Conservation (phyloP, 2,329 filamentous ascomycete species). For the Epichloe aotearoae region DNA sequence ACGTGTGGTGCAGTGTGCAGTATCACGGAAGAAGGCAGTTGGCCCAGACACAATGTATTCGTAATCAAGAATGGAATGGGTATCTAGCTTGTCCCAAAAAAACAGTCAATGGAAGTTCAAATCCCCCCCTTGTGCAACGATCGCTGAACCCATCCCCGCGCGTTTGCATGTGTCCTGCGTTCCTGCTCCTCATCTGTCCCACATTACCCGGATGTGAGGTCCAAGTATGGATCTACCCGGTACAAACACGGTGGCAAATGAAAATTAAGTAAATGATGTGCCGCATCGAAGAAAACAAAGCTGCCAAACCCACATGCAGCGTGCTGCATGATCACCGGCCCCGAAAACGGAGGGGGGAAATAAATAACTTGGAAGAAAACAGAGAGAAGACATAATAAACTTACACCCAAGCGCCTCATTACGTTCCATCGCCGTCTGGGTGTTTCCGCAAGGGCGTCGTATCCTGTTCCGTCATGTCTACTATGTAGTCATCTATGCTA, state of each 20-base stretch:
- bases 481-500: constrained; percentile 2
- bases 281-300: neutral
- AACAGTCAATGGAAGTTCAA: neutral
- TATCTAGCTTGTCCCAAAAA: neutral
- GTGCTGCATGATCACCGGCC: neutral
- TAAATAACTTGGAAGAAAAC: neutral
- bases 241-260: neutral
- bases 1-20: neutral
- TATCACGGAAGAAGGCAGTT: neutral
- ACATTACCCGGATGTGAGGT: neutral
- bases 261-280: neutral
- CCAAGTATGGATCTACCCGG: neutral
- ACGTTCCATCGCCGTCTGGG: neutral
- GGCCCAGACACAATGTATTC: neutral
- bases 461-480: constrained; percentile 6
- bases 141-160: too few relatives aligned
- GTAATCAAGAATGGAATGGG: neutral
- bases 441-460: constrained; percentile 1
- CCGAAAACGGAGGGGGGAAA: neutral
- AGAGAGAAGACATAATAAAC: constrained; percentile 7
- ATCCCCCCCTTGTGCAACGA: too few relatives aligned
- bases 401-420: constrained; percentile 5
- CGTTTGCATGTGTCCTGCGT: neutral
- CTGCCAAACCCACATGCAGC: neutral
- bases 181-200: neutral